Base-by-base conservation (phyloP, 1,284 basidiomycete species). In the Boletellus dicymbophilus region DNA sequence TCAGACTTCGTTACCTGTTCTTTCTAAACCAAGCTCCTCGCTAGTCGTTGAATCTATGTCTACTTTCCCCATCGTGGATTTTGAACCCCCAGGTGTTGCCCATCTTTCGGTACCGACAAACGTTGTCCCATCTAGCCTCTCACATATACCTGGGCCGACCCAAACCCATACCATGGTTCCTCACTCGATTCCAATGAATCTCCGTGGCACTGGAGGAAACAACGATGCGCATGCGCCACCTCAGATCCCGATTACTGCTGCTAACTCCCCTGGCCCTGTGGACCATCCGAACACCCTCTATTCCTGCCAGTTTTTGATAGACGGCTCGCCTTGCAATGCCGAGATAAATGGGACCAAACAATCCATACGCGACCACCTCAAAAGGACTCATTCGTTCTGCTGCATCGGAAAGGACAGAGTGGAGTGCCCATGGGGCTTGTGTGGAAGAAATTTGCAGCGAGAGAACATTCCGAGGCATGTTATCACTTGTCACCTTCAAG, bases 391-490 rank as follows among this genome's bases (percentile, higher is more conserved):
- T 16, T 16, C 2, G 0, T 50, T 62, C 36, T 18, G 37, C 7
- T 23, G 48, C 2, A 16, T 18, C 4, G 52, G 49, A 4, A 65
- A 55, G 53, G 47, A 51, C 3, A 1, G 0, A 9, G 25, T 34
- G 2, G 1, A 0, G 3, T 62, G 61, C 21, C 25, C 30, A 1
- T 62, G 61, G 54, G 7, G 0, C 0, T 51, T 39, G 2, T 66
- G 61, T 9, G 3, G 9, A 2, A 22, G 21, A 3, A 4, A 0
- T 3, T 2, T 62, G 8, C 54, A 62, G 34, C 23, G 45, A 3
- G 63, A 60, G 31, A 66, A 23, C n/a, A 22, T 63, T 6, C 47
- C 54, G 0, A 49, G 63, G 11, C 63, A 63, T n/a, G 53, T 63
- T 8, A 5, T 55, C 4, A 12, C 47, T 0, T 3, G 52, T 11